Base-by-base conservation (phyloP, 2,329 filamentous ascomycete genomes). In the Aspergillus sp. region DNA sequence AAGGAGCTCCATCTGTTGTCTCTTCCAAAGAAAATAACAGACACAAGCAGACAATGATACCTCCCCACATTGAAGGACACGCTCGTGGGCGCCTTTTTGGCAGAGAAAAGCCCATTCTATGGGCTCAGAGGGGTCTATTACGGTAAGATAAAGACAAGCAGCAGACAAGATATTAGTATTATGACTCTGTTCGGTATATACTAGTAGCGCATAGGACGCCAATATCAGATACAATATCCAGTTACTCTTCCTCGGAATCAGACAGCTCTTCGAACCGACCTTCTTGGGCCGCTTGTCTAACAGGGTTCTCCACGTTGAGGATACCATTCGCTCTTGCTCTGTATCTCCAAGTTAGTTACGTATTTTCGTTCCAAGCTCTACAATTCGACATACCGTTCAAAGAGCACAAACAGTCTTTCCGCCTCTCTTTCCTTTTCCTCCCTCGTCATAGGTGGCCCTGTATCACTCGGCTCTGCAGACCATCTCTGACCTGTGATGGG, bases 381-480 rank as follows among this genome's bases (percentile, higher is more conserved):
- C 7, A 27, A 7, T 60, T 51, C 45, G 10, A 58, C 56, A 44
- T 70, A 85, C 84, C 86, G 78, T 67, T 96, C 89, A 67, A 96
- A 96, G 3, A 96, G 71, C 8, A 95, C 88, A 69, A 94, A 96
- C 1, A 96, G 68, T 47, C 82, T 79, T 67, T 96, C 91, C 0
- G 90, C 91, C 62, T 98, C 93, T 48, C 86, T 76, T 65, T 95
- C 87, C 66, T 91, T 96, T 70, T 97, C 91, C 54, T 90, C 89
- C 41, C 86, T 74, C 0, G 86, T 93, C 91, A 97, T 95, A 42
- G 86, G 80, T 1, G 81, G 80, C 7, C 73, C 66, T 3, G 80
- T 70, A 5, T 79, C 72, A 5, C 72, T 68, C 45, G 74, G 76
- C 65, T 91, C 86, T 34, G 73, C 75, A 54, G 88, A 83, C 43